Evolutionary conservation across 2,329 filamentous ascomycete genomes (phyloP), one percentile per base, ranked within the genome.

Genomic region (Colletotrichum sp.): DNA sequence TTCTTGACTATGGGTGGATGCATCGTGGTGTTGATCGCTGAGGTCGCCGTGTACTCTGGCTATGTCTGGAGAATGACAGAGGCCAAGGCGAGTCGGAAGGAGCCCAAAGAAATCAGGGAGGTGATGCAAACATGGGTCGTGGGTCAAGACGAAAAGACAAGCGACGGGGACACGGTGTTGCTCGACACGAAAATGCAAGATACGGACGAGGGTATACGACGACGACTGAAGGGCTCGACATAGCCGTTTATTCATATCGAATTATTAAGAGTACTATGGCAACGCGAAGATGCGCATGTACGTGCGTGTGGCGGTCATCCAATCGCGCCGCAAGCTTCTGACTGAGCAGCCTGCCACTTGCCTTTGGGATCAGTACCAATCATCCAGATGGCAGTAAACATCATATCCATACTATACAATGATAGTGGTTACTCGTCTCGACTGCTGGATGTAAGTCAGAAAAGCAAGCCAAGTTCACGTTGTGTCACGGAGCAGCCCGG

Each of bases 11-110:
- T 97, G 86, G 91, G 90, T 8, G 94, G 94, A 2, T 93, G 92
- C 76, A 85, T 93, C 2, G 81, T 94, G 0, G 94, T 96, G 0
- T 94, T 92, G 3, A 86, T 95, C 39, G 94, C 94, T 0, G 95
- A 97, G 83, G 94, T 96, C 1, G 93, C 90, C 1, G 93, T 97
- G 8, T 96, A 96, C 81, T 90, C 90, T 9, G 94, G 93, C 6
- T 97, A 96, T 81, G 88, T 95, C 60, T 92, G 94, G 87, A 91
- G 94, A 77, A 88, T 96, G 80, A 88, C 89, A 1, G 90, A 95
- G 79, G 93, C 93, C 2, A 95, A 93, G 82, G 87, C 88, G 77
- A 91, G 89, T 78, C 92, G 94, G 78, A 88, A 87, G 73, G 89
- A 87, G 72, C 86, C 89, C 57, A 89, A 89, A 49, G 95, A 96